Evolutionary conservation across 495 filamentous ascomycete genomes (phyloP).

Genomic region (Daldinia loculata): DNA sequence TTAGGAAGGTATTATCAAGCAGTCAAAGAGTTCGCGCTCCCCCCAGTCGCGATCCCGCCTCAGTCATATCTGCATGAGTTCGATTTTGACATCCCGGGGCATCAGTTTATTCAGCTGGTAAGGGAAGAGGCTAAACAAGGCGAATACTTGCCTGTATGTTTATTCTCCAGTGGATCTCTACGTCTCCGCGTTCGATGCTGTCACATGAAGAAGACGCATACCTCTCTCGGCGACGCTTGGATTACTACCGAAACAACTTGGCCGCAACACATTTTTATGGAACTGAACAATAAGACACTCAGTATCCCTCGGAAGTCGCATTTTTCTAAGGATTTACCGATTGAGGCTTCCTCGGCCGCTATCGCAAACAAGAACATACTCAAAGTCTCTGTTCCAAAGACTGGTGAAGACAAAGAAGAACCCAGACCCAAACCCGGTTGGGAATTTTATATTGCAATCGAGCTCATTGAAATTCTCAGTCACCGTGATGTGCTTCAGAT

Average conservation of each 20-base stretch:
- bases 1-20: constrained; percentile 59
- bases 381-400: constrained; percentile 58
- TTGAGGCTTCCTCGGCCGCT: constrained; percentile 71
- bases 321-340: constrained; percentile 76
- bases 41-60: constrained; percentile 49
- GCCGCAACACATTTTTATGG: constrained; percentile 75
- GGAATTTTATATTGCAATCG: constrained; percentile 63
- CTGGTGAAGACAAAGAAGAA: constrained; percentile 22
- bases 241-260: constrained; percentile 68
- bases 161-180: constrained; percentile 51
- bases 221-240: constrained; percentile 62
- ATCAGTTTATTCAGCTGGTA: constrained; percentile 41
- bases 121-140: constrained; percentile 17
- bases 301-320: constrained; percentile 69
- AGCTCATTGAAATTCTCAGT: constrained; percentile 64
- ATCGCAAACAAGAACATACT: constrained; percentile 66
- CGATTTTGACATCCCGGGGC: constrained; percentile 38
- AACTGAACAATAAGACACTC: constrained; percentile 69
- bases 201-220: constrained; percentile 4
- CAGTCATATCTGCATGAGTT: constrained; percentile 45
- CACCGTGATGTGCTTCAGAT: constrained; percentile 59
- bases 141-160: constrained; percentile 39
- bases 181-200: constrained; percentile 54
- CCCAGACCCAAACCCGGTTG: constrained; percentile 42
- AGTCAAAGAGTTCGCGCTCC: constrained; percentile 53